A percentile compares a stretch with the other conserved stretches of the same genome.
Conservation (phyloP, 768 basidiomycete species). For the Crucibulum laeve region DNA sequence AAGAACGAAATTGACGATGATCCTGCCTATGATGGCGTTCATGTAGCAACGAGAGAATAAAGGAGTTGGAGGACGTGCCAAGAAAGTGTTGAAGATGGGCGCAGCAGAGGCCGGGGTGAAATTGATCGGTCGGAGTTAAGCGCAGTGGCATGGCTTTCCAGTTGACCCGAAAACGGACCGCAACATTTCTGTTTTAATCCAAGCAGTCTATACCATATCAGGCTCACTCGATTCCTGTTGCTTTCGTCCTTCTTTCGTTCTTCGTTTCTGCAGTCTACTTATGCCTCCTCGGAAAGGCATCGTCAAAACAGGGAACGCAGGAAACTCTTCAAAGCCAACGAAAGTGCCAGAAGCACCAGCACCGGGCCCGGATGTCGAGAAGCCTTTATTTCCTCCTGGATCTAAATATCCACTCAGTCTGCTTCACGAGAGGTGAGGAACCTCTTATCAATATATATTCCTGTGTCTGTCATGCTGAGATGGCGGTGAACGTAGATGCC, state of each 20-base stretch:
- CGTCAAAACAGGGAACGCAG: conserved; percentile 86
- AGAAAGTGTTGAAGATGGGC: not conserved
- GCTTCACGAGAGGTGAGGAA: conserved; percentile 67
- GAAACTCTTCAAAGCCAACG: conserved; percentile 68
- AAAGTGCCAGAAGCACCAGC: conserved; percentile 17
- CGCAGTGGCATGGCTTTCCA: too few relatives aligned
- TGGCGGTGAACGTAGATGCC: conserved; percentile 48
- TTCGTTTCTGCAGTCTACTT: not conserved
- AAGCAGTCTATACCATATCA: too few relatives aligned
- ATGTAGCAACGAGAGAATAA: conserved; percentile 15
- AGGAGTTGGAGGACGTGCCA: not conserved
- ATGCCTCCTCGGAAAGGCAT: conserved; percentile 77
- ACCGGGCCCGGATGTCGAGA: conserved; percentile 31
- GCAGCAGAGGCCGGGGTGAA: not conserved
- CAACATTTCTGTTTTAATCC: too few relatives aligned
- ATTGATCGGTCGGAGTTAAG: too few relatives aligned
- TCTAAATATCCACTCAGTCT: conserved; percentile 81
- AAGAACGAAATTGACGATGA: conserved; percentile 67
- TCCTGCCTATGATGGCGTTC: conserved; percentile 45
- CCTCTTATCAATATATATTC: not conserved
- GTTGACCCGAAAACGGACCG: too few relatives aligned
- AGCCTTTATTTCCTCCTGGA: conserved; percentile 75
- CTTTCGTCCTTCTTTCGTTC: too few relatives aligned
- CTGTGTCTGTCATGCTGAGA: not conserved
- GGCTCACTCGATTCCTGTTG: too few relatives aligned